Conservation (phyloP, 2,329 filamentous ascomycete genomes). For the Didymella glomerata region DNA sequence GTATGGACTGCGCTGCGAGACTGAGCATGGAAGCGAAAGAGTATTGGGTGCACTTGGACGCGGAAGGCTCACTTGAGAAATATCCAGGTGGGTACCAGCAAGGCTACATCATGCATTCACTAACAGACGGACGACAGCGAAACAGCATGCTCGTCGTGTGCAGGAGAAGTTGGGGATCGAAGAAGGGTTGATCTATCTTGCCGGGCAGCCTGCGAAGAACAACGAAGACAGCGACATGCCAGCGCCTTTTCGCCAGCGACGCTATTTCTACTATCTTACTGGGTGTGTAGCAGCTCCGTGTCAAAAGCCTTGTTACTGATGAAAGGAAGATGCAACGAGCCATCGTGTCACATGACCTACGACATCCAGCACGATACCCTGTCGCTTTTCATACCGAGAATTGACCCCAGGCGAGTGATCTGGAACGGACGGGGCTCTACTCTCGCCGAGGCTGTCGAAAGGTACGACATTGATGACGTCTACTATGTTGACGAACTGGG, state of each 20-base stretch:
- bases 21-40: constrained; percentile 42
- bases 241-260: constrained; percentile 64
- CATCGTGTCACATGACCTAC: constrained; percentile 66
- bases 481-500: constrained; percentile 58
- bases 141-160: constrained; percentile 52
- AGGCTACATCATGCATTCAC: neutral
- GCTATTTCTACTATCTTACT: constrained; percentile 69
- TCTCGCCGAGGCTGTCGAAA: constrained; percentile 67
- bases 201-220: constrained; percentile 59
- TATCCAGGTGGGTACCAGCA: constrained; percentile 47
- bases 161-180: constrained; percentile 46
- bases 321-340: constrained; percentile 53
- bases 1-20: constrained; percentile 39
- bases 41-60: constrained; percentile 48
- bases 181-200: constrained; percentile 64
- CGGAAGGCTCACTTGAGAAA: constrained; percentile 47
- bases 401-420: constrained; percentile 67
- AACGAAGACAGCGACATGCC: constrained; percentile 68
- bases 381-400: constrained; percentile 76
- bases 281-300: constrained; percentile 48
- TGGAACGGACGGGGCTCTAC: constrained; percentile 71
- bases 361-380: constrained; percentile 68
- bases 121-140: constrained; percentile 36
- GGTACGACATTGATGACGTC: constrained; percentile 75
- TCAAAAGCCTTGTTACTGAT: constrained; percentile 19